These are phyloP conservation scores for Cymbidium sinense DNA, from an alignment of 106 monocot genomes.

Conservation along the genomic window DNA sequence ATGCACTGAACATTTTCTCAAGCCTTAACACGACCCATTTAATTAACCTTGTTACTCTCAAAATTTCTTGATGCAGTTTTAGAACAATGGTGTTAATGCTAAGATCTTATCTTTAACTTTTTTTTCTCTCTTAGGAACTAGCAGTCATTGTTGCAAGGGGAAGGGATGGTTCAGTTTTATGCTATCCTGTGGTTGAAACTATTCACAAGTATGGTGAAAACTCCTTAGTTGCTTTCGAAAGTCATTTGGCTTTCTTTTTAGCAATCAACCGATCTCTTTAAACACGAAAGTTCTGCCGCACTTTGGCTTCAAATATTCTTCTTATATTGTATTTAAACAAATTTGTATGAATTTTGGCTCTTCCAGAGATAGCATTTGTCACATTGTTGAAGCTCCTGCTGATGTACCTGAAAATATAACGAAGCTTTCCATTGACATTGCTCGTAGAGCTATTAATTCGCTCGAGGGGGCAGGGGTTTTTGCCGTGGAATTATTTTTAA, in stretches of 20 bases:
- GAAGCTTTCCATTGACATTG: constrained; percentile 51
- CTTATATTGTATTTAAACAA: not conserved
- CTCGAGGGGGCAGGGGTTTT: constrained; percentile 92
- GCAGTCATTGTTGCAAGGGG: constrained; percentile 91
- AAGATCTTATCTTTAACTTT: not conserved
- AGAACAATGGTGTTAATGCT: not conserved
- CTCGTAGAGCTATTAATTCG: constrained; percentile 67
- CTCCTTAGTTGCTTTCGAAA: not conserved
- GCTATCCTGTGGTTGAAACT: constrained; percentile 93
- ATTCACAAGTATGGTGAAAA: constrained; percentile 72
- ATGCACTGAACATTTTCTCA: not conserved
- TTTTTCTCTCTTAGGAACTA: constrained; percentile 49
- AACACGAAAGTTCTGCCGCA: not conserved
- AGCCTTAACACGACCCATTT: not conserved
- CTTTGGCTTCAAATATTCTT: not conserved
- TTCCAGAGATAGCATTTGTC: constrained; percentile 88
- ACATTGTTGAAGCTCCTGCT: constrained; percentile 95
- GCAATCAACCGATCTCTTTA: not conserved
- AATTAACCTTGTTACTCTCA: not conserved
- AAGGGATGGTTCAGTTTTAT: constrained; percentile 54
- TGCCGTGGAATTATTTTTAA: constrained; percentile 92
- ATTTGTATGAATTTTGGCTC: constrained; percentile 4
- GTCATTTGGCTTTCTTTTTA: not conserved
- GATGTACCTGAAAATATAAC: constrained; percentile 59
- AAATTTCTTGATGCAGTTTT: not conserved